These are phyloP conservation scores for Debaryomyces singareniensis DNA, from an alignment of 1,139 yeast species.

Conservation along the genomic window DNA sequence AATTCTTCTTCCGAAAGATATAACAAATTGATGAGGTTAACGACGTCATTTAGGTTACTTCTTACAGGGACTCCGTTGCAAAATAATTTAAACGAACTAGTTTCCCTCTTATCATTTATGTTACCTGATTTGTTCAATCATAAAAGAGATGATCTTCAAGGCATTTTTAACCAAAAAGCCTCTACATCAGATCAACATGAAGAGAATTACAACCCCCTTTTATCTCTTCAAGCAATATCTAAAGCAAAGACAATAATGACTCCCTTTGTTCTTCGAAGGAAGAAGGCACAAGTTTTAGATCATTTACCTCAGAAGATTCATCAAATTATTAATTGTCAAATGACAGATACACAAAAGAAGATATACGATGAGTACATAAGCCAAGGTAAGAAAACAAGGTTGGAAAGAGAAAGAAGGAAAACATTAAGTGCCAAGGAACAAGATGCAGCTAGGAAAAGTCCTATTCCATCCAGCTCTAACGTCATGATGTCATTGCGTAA, in stretches of 20 bases:
- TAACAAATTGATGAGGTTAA: slow-evolving; percentile 72
- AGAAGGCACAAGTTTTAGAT: slow-evolving; percentile 83
- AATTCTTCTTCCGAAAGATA: slow-evolving; percentile 87
- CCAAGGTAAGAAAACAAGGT: slow-evolving; percentile 37
- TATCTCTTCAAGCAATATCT: slow-evolving; percentile 84
- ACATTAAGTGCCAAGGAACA: slow-evolving; percentile 33
- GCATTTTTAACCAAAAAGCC: slow-evolving; percentile 79
- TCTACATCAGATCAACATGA: slow-evolving; percentile 44
- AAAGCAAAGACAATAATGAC: slow-evolving; percentile 98
- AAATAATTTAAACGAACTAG: slow-evolving; percentile 82
- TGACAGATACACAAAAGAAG: slow-evolving; percentile 49
- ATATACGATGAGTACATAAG: slow-evolving; percentile 58
- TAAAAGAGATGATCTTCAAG: slow-evolving; percentile 74
- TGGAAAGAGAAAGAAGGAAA: slow-evolving; percentile 46
- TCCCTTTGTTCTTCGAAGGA: slow-evolving; percentile 89
- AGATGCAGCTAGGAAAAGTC: slow-evolving; percentile 27
- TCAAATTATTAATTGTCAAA: slow-evolving; percentile 55
- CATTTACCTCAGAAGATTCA: slow-evolving; percentile 79
- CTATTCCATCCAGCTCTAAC: slow-evolving; percentile 41
- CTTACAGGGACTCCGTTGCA: slow-evolving; percentile 97
- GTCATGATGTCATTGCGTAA: slow-evolving; percentile 67
- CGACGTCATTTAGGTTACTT: slow-evolving; percentile 73
- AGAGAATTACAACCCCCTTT: slow-evolving; percentile 63
- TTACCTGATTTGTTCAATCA: slow-evolving; percentile 78
- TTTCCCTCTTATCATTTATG: slow-evolving; percentile 84